phyloP scores from a whole-genome alignment of 495 filamentous ascomycete genomes.

The Tuber melanosporum region DNA sequence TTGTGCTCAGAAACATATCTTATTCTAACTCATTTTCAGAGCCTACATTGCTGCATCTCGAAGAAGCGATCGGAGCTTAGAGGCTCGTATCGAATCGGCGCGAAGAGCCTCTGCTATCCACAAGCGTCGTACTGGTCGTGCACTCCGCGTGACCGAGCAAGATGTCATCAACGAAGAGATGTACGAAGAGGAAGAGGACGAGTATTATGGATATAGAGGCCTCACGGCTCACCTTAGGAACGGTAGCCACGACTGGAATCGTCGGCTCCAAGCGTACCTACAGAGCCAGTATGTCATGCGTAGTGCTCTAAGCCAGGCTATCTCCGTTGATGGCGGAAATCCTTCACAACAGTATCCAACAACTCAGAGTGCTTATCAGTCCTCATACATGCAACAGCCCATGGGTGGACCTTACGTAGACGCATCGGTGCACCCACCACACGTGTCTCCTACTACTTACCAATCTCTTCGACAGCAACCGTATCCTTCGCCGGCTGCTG shows the following conservation, averaged over 20 bases:
- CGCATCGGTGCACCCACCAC: slow-evolving; percentile 16
- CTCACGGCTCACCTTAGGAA: slow-evolving; percentile 54
- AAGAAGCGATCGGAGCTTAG: slow-evolving; percentile 77
- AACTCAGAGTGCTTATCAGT: slow-evolving; percentile 44
- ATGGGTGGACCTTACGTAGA: slow-evolving; percentile 18
- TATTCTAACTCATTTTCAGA: slow-evolving; percentile 45
- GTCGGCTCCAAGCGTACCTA: slow-evolving; percentile 53
- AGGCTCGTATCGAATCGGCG: slow-evolving; percentile 85
- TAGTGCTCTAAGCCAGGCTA: slow-evolving; percentile 47
- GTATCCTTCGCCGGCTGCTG: slow-evolving; percentile 25
- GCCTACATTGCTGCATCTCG: slow-evolving; percentile 95
- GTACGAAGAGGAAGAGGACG: slow-evolving; percentile 94
- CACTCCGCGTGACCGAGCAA: slow-evolving; percentile 73
- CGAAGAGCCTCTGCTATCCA: slow-evolving; percentile 82
- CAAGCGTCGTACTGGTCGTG: slow-evolving; percentile 78
- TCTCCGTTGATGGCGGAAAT: slow-evolving; percentile 41
- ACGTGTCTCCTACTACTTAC: slow-evolving; percentile 17
- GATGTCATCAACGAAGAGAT: slow-evolving; percentile 91
- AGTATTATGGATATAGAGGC: slow-evolving; percentile 49
- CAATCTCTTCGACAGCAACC: slow-evolving; percentile 42
- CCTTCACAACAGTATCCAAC: slow-evolving; percentile 49
- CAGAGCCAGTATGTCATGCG: slow-evolving; percentile 56
- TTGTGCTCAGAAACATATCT: neutral
- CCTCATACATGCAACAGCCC: slow-evolving; percentile 14
- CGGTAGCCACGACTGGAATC: slow-evolving; percentile 52